Evolutionary conservation across 208 protist genomes (phyloP).

Genomic region (Wallacemonas sp.): DNA sequence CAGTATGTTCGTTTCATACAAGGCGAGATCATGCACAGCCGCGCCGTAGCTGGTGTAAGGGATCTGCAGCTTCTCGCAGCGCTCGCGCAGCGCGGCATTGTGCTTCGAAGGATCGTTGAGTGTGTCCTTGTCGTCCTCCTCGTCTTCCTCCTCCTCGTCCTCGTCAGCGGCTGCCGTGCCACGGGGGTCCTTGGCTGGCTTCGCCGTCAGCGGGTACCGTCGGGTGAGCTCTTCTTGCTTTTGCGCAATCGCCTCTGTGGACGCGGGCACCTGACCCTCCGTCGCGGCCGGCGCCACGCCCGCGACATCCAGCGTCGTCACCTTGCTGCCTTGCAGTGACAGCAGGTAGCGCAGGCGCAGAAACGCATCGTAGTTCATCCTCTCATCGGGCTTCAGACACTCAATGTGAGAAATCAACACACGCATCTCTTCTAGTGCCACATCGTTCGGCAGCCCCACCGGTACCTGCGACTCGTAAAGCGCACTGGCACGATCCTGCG

Average conservation of each 20-base stretch:
- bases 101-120: constrained; percentile 14
- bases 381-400: constrained; percentile 44
- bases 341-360: constrained; percentile 44
- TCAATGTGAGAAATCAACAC: constrained; percentile 38
- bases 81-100: constrained; percentile 61
- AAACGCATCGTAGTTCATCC: constrained; percentile 64
- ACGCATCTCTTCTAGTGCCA: constrained; percentile 24
- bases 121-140: constrained; percentile 28
- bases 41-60: constrained; percentile 53
- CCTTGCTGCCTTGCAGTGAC: constrained; percentile 16
- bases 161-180: constrained; percentile 11
- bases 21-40: constrained; percentile 47
- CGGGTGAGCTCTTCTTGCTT: constrained; percentile 45
- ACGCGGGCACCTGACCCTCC: constrained; percentile 27
- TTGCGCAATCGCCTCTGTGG: constrained; percentile 32
- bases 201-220: constrained; percentile 54
- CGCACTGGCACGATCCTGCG: constrained; percentile 11
- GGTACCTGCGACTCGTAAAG: constrained; percentile 23
- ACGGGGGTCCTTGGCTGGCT: background rate
- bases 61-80: constrained; percentile 52
- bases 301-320: constrained; percentile 32
- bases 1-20: constrained; percentile 66
- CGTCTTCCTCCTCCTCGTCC: constrained; percentile 31
- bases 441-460: constrained; percentile 55
- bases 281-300: constrained; percentile 36